Percentiles rank a stretch among this genome's conserved stretches.
Evolutionary conservation across 2,329 filamentous ascomycete species (phyloP).

Genomic region (Apiospora koreana): DNA sequence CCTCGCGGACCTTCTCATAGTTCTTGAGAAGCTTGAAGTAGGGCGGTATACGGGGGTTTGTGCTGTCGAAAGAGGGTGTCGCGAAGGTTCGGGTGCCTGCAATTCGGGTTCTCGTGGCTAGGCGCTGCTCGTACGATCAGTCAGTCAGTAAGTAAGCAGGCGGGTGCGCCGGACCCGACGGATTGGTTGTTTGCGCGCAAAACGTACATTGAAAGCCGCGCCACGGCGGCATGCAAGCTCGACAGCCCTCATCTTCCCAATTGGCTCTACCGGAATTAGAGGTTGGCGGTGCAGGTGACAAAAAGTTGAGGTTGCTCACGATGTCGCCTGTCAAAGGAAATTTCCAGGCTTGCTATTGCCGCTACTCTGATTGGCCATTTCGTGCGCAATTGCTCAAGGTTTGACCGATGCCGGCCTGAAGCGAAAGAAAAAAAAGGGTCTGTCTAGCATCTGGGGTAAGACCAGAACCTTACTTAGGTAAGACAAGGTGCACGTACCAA

Average conservation of each 20-base stretch:
- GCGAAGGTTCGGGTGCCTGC: constrained; percentile 31
- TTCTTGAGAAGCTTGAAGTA: constrained; percentile 53
- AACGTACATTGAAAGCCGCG: constrained; percentile 31
- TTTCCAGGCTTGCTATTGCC: neutral
- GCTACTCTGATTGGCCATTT: neutral
- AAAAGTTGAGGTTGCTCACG: neutral
- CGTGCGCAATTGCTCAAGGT: neutral
- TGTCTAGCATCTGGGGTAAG: neutral
- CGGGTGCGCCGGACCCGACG: neutral
- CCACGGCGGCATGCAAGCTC: constrained; percentile 32
- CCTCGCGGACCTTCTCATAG: constrained; percentile 17
- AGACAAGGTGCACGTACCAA: neutral
- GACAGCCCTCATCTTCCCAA: constrained; percentile 33
- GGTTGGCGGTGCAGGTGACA: neutral
- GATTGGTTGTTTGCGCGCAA: neutral
- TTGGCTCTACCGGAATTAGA: constrained; percentile 15
- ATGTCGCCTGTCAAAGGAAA: neutral
- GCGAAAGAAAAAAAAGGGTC: neutral
- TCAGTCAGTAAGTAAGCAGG: neutral
- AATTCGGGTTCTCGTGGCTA: constrained; percentile 25
- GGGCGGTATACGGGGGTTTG: constrained; percentile 61
- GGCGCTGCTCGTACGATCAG: constrained; percentile 22
- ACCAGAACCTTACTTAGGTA: too few relatives aligned
- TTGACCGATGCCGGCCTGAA: constrained; percentile 6
- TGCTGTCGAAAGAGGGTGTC: constrained; percentile 32